These are phyloP conservation scores for Chloris gayana DNA, from an alignment of 176 grass and related monocot species.

Conservation along the genomic window DNA sequence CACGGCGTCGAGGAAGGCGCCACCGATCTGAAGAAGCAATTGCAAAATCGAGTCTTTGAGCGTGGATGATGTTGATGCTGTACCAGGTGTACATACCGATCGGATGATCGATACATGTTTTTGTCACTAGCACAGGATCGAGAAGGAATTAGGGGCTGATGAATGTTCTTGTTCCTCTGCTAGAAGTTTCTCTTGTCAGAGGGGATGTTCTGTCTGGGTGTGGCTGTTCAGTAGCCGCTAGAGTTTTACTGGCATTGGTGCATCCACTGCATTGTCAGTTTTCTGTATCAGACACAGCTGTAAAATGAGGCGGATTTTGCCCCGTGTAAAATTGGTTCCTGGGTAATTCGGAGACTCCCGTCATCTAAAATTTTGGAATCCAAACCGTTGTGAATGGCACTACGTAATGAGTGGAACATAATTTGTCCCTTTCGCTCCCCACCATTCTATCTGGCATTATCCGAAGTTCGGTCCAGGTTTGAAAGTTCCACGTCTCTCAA, in stretches of 20 bases:
- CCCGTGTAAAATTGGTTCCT: not conserved
- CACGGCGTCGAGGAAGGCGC: constrained; percentile 32
- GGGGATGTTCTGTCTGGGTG: not conserved
- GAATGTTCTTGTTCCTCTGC: constrained; percentile 17
- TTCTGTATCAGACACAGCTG: not conserved
- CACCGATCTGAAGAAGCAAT: constrained; percentile 34
- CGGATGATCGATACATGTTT: constrained; percentile 18
- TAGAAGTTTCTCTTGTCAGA: not conserved
- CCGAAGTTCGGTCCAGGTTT: not conserved
- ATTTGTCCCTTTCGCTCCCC: not conserved
- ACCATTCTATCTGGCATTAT: not conserved
- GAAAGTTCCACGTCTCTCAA: not conserved
- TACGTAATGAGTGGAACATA: not conserved
- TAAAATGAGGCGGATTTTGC: constrained; percentile 1
- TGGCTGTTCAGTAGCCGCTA: not conserved
- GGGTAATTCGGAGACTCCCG: not conserved
- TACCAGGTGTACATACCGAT: constrained; percentile 42
- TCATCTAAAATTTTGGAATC: not conserved
- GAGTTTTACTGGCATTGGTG: not conserved
- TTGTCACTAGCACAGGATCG: not conserved
- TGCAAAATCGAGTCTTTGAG: not conserved
- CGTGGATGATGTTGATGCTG: not conserved
- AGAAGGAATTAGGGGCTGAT: not conserved
- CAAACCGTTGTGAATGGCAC: not conserved
- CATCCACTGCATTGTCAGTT: not conserved